Base-by-base conservation (phyloP, 352 stramenopile species). In the Phytophthora agathidicida region DNA sequence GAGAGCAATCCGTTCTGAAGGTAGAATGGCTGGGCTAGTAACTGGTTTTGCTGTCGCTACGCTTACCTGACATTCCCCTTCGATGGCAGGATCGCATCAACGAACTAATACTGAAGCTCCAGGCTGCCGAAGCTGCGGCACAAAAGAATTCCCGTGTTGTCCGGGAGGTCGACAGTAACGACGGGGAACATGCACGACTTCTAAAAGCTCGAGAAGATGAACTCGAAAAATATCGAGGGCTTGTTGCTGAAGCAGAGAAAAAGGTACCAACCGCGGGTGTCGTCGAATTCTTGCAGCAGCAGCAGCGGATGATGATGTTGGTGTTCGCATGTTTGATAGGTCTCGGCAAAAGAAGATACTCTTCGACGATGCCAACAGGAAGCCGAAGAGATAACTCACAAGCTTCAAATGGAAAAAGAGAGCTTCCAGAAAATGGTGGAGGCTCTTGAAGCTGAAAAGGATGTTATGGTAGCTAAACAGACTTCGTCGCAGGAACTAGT, bases 401-500 rank as follows among this genome's bases (percentile, higher is more conserved):
- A 74, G 35, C 54, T 79, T 32, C 73, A 79, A 47, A 65, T 75
- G 13, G 83, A 90, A 30, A 65, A 55, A 10, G 78, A 88, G n/a
- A 73, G 58, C 35, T 38, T 77, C 3, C 61, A 68, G 11, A 77
- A 86, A 51, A 63, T 53, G 23, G 16, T 88, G 7, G 71, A 91
- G 26, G 48, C 57, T 6, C 52, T 88, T 16, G 80, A 91, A 50
- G 54, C 60, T 23, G 81, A 91, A 60, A 82, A 80, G 11, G 72
- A 88, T 19, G 69, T 77, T 37, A 59, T 75, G 14, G 30, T 48
- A 16, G 61, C 49, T 7, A 91, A 86, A 48, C 77, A 83, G 35
- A 62, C 59, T 16, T 73, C 80, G 2, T 86, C 72, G 0, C 76
- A 91, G 33, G 80, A 93, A 30, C 45, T 93, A 48, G 83, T 90